Evolutionary conservation across 345 rosid genomes (phyloP).

Genomic region (Eucalyptus marginata): DNA sequence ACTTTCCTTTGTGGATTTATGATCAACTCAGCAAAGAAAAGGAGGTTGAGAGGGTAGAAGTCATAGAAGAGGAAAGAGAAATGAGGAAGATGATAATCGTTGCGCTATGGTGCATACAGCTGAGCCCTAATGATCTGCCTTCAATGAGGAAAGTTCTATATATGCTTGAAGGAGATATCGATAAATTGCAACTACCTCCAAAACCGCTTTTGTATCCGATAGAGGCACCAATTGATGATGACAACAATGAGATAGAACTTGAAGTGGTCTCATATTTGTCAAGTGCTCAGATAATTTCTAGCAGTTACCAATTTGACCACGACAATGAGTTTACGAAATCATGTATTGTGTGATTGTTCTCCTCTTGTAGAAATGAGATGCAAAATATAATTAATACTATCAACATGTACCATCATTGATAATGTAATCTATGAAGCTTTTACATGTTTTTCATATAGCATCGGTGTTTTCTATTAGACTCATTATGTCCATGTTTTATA

Average conservation of each 20-base stretch:
- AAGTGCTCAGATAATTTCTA: rapidly evolving
- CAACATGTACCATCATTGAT: neutral
- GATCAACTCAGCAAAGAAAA: neutral
- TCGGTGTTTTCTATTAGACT: neutral
- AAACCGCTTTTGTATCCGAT: neutral
- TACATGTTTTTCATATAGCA: neutral
- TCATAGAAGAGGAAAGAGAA: neutral
- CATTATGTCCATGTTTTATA: neutral
- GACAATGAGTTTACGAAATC: neutral
- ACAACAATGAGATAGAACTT: neutral
- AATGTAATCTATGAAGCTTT: neutral
- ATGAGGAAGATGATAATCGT: neutral
- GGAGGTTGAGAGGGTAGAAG: neutral
- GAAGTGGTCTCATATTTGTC: neutral
- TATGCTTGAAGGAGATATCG: neutral
- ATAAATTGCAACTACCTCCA: neutral
- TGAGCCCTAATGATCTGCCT: neutral
- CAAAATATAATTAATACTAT: too few relatives aligned
- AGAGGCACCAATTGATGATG: neutral
- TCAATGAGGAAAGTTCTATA: neutral
- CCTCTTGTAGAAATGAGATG: neutral
- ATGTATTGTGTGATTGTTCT: neutral
- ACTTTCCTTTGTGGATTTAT: neutral
- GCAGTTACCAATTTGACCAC: neutral
- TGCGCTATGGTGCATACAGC: neutral